Base-by-base conservation (phyloP, 1,139 yeast species). In the Protomyces inundatus region DNA sequence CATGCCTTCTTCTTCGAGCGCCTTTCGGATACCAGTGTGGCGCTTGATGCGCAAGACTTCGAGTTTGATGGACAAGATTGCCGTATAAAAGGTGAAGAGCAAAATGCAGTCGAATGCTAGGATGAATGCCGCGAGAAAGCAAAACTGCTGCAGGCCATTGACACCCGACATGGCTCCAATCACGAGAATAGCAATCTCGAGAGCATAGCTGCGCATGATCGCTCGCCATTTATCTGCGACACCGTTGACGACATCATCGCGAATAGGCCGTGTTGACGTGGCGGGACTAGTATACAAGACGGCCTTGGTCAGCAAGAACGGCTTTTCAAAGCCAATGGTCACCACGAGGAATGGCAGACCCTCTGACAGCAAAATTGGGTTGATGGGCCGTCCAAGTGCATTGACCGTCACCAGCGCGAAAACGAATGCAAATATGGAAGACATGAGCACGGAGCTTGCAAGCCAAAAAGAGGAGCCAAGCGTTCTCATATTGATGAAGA, bases 281-380 rank as follows among this genome's bases (percentile, higher is more conserved):
- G 64, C 73, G 57, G 36, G 76, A 70, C 57, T 80, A 76, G 64
- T 79, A 79, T 64, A 75, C 71, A 86, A 75, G 46, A 87, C 86
- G 61, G 84, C 81, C 36, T 85, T 80, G 0, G 97, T 88, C 69
- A 91, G 81, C 36, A 85, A 81, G 35, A 90, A 83, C 72, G 93
- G 90, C 74, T 89, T 90, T 72, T 90, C 91, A 77, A 93, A 93
- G 0, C 98, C 98, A 71, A 93, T 84, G 7, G 91, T 86, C 34
- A 96, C 93, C 30, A 91, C 96, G 71, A 93, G 81, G 75, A 93
- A 93, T 34, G 98, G 98, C 59, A 93, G 78, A 10, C 98, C 98
- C 78, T 93, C 98, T 63, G 93, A 84, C 70, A 93, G 80, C 67
- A 90, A 85, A 66, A 88, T 78, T 65, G 90, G 80, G 5, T 96